These are phyloP conservation scores for Calonectria leucothoes DNA, from an alignment of 2,329 filamentous ascomycete species.

Conservation along the genomic window DNA sequence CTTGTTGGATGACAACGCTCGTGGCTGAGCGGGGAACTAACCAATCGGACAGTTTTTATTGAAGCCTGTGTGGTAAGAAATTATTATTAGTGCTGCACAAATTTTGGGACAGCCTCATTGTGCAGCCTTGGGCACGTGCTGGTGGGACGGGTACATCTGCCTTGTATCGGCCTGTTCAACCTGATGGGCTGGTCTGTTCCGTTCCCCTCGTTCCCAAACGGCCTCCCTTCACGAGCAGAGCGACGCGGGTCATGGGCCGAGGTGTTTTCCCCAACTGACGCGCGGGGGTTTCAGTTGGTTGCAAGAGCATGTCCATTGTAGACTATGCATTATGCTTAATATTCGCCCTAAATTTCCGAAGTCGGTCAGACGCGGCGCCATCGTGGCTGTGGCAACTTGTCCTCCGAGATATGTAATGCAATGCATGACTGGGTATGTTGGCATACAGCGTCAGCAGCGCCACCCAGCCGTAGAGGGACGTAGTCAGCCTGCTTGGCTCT, in stretches of 20 bases:
- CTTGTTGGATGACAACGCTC: not conserved
- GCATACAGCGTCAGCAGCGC: not conserved
- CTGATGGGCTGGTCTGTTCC: not conserved
- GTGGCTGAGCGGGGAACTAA: not conserved
- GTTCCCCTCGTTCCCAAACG: not conserved
- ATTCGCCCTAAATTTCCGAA: not conserved
- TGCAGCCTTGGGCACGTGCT: not conserved
- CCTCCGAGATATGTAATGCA: not conserved
- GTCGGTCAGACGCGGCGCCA: not conserved
- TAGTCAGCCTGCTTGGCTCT: too few relatives aligned
- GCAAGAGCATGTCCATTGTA: too few relatives aligned
- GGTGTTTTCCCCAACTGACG: not conserved
- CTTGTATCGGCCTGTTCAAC: not conserved
- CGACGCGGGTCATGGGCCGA: not conserved
- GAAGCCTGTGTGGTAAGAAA: not conserved
- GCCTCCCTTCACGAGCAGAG: not conserved
- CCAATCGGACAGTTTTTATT: not conserved
- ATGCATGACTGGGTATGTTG: not conserved
- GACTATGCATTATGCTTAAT: not conserved
- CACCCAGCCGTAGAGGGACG: too few relatives aligned
- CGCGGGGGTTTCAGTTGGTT: not conserved
- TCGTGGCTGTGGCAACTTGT: not conserved
- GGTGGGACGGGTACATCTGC: not conserved
- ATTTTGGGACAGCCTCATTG: not conserved
- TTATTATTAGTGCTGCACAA: not conserved